These are phyloP conservation scores for Aspergillus ustus DNA, from an alignment of 2,329 filamentous ascomycete species.

Conservation along the genomic window DNA sequence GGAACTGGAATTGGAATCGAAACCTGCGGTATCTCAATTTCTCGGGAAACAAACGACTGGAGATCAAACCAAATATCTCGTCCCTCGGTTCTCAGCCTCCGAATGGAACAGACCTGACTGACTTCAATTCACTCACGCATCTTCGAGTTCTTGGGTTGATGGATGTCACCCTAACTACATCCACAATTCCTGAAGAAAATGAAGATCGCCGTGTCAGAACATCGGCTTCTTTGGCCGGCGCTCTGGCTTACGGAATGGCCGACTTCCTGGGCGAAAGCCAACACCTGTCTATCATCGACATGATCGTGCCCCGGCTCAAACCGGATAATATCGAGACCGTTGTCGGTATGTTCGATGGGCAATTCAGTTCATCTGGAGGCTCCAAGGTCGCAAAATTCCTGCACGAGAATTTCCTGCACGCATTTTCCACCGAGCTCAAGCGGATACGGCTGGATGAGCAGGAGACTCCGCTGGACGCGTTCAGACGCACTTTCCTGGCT, in stretches of 20 bases:
- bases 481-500: constrained; percentile 82
- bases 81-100: constrained; percentile 55
- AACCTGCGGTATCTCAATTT: constrained; percentile 94
- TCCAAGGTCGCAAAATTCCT: constrained; percentile 96
- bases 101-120: constrained; percentile 75
- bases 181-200: constrained; percentile 90
- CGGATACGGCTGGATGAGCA: constrained; percentile 66
- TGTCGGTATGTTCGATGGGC: constrained; percentile 94
- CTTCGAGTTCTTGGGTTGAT: constrained; percentile 89
- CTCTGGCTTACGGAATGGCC: constrained; percentile 95
- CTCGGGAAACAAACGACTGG: constrained; percentile 93
- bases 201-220: constrained; percentile 94
- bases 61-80: constrained; percentile 74
- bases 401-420: constrained; percentile 90
- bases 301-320: constrained; percentile 91
- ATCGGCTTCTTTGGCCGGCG: constrained; percentile 90
- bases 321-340: constrained; percentile 88
- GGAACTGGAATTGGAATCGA: constrained; percentile 99
- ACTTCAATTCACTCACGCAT: constrained; percentile 84
- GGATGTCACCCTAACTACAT: constrained; percentile 95
- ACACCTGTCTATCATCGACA: constrained; percentile 91
- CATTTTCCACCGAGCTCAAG: constrained; percentile 82
- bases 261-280: constrained; percentile 92
- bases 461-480: constrained; percentile 80
- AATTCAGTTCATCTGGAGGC: constrained; percentile 83